These are phyloP conservation scores for Collybiopsis confluens DNA, from an alignment of 768 basidiomycete species.

Conservation along the genomic window DNA sequence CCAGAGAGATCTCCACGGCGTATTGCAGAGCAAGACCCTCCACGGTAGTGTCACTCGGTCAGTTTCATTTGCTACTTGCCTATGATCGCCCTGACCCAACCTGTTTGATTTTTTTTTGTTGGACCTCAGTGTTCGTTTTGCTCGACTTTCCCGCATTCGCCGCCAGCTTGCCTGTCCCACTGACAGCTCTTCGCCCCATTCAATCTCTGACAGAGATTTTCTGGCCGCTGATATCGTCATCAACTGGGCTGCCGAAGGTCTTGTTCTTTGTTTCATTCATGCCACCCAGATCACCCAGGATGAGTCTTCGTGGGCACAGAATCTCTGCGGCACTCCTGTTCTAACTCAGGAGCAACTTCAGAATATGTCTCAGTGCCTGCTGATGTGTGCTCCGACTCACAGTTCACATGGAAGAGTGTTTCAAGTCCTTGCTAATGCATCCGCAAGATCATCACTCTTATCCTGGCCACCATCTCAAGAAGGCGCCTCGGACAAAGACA, in stretches of 20 bases:
- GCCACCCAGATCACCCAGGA: slow-evolving; percentile 76
- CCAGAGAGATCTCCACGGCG: slow-evolving; percentile 66
- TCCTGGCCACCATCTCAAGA: slow-evolving; percentile 72
- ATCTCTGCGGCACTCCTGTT: slow-evolving; percentile 61
- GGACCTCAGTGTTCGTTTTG: slow-evolving; percentile 84
- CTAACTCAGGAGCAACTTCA: slow-evolving; percentile 57
- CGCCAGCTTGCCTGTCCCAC: slow-evolving; percentile 67
- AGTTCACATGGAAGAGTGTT: slow-evolving; percentile 48
- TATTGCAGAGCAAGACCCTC: slow-evolving; percentile 68
- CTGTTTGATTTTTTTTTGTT: slow-evolving; percentile 3
- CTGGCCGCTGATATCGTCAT: slow-evolving; percentile 88
- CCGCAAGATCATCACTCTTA: slow-evolving; percentile 54
- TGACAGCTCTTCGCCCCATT: slow-evolving; percentile 52
- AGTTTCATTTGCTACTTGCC: slow-evolving; percentile 15
- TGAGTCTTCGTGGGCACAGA: slow-evolving; percentile 16
- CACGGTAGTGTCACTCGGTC: slow-evolving; percentile 83
- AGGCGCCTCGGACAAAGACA: slow-evolving; percentile 28
- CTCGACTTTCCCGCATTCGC: slow-evolving; percentile 70
- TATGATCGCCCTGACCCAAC: slow-evolving; percentile 14
- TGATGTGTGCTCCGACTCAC: slow-evolving; percentile 50
- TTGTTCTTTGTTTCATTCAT: slow-evolving; percentile 87
- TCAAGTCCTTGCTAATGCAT: slow-evolving; percentile 68
- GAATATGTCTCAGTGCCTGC: slow-evolving; percentile 55
- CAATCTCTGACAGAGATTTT: slow-evolving; percentile 67
- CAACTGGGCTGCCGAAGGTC: slow-evolving; percentile 83